Conservation (phyloP, 169 alveolate species). For the Plasmodium sp. region DNA sequence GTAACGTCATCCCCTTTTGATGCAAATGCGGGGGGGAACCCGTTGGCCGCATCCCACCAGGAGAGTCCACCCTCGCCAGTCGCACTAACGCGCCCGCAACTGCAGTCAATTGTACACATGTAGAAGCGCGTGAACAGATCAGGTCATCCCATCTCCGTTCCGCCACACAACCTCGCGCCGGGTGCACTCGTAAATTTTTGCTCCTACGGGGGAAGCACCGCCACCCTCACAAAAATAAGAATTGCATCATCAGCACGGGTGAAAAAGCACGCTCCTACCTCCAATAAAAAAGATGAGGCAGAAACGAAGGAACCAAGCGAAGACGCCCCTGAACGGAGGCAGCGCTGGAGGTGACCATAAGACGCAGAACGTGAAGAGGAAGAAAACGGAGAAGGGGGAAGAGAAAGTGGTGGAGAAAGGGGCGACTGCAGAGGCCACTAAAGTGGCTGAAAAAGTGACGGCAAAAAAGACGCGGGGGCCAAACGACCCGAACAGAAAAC, state of each 20-base stretch:
- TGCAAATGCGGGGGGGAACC: not conserved
- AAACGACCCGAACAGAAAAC: not conserved
- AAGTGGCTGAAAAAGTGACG: not conserved
- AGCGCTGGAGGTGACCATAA: not conserved
- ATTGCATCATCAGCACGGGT: not conserved
- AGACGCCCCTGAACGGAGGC: not conserved
- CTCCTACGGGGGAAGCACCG: not conserved
- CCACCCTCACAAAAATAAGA: not conserved
- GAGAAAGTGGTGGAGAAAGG: too few relatives aligned
- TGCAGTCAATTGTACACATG: not conserved
- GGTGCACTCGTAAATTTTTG: not conserved
- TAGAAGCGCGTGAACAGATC: not conserved
- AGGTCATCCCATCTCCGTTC: too few relatives aligned
- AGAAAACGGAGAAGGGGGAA: not conserved
- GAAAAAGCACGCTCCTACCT: not conserved
- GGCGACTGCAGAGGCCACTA: not conserved
- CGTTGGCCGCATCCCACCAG: not conserved
- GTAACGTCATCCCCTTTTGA: not conserved
- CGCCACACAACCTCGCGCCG: not conserved
- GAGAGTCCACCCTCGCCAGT: not conserved
- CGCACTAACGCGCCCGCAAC: not conserved
- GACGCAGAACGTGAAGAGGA: not conserved
- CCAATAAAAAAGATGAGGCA: not conserved
- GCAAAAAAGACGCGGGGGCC: not conserved
- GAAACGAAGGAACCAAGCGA: conserved; percentile 5